Percentiles rank a stretch among this genome's conserved stretches.
Conservation (phyloP, 2,329 filamentous ascomycete species). For the Parascedosporium putredinis region DNA sequence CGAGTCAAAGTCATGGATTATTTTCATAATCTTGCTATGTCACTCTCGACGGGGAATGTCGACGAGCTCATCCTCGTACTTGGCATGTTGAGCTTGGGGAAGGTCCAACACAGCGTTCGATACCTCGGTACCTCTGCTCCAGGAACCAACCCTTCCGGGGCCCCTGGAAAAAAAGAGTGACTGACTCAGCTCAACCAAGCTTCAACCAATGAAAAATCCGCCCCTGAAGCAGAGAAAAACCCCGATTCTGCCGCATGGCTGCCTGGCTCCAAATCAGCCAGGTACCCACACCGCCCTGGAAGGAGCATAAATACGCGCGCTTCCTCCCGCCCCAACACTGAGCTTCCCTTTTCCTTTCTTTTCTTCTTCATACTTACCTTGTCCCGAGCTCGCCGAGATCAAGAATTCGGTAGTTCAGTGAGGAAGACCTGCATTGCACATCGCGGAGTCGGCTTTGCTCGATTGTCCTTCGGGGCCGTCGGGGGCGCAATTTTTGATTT, state of each 20-base stretch:
- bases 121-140: too few species aligned
- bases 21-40: too few species aligned
- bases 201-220: too few species aligned
- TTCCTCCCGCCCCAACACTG: not conserved
- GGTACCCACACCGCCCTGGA: not conserved
- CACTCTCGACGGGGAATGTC: too few species aligned
- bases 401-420: constrained; percentile 30
- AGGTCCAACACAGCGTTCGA: too few species aligned
- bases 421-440: constrained; percentile 43
- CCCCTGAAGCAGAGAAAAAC: not conserved
- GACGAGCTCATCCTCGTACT: too few species aligned
- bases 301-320: not conserved
- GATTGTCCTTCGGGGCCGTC: constrained; percentile 43
- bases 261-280: not conserved
- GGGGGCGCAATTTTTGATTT: constrained; percentile 38
- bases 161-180: too few species aligned
- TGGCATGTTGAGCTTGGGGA: too few species aligned
- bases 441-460: constrained; percentile 36
- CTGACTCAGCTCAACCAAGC: too few species aligned
- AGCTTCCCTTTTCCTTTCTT: constrained; percentile 17
- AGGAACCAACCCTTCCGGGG: too few species aligned
- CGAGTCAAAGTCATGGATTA: too few species aligned
- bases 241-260: not conserved
- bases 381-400: constrained; percentile 29
- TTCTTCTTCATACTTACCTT: constrained; percentile 43